Conservation (phyloP, 345 rosid genomes). For the Clarkia xantiana region DNA sequence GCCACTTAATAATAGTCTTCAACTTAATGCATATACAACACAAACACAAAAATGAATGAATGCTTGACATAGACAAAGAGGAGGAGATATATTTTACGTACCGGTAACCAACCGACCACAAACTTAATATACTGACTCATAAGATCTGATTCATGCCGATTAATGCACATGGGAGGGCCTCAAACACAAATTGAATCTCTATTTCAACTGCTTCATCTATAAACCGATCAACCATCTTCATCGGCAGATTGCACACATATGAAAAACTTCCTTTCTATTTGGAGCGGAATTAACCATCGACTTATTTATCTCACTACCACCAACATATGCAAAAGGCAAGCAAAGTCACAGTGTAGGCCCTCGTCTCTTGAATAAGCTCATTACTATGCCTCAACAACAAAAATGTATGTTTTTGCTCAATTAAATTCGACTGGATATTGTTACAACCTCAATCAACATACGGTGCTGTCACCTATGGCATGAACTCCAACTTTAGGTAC, state of each 20-base stretch:
- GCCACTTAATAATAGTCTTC: too few relatives aligned
- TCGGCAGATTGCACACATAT: slow-evolving; percentile 36
- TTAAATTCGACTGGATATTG: too few relatives aligned
- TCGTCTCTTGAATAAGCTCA: slow-evolving; percentile 89
- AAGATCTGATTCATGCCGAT: slow-evolving; percentile 79
- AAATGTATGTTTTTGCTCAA: too few relatives aligned
- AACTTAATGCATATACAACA: not conserved
- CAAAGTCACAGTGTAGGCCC: slow-evolving; percentile 92
- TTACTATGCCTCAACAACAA: too few relatives aligned
- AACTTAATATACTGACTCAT: slow-evolving; percentile 92
- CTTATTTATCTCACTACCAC: not conserved
- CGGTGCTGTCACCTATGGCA: too few relatives aligned
- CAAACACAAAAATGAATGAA: not conserved
- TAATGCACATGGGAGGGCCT: slow-evolving; percentile 80
- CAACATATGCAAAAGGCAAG: slow-evolving; percentile 84
- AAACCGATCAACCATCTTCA: slow-evolving; percentile 51
- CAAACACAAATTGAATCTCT: slow-evolving; percentile 76
- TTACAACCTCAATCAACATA: too few relatives aligned
- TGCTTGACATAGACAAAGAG: not conserved
- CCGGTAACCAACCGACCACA: slow-evolving; percentile 81
- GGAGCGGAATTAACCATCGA: not conserved
- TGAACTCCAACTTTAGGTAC: too few relatives aligned
- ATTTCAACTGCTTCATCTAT: slow-evolving; percentile 76
- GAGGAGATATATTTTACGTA: slow-evolving; percentile 5
- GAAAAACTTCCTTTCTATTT: not conserved